Conservation (phyloP, 305 asterid species). For the Solanum chacoense region DNA sequence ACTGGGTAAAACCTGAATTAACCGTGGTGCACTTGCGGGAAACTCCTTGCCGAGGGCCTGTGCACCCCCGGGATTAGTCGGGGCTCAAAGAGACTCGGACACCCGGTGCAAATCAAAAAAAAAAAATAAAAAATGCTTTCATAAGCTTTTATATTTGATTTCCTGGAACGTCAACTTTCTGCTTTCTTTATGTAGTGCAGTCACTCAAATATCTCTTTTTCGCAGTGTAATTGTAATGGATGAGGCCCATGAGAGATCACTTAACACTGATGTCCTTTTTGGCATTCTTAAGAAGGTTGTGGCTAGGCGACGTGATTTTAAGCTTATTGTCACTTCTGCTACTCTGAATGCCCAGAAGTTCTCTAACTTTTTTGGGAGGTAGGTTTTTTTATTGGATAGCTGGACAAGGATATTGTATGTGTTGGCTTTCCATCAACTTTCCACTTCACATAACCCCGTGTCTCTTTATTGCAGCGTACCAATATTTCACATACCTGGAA, state of each 20-base stretch:
- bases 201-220: constrained; percentile 4
- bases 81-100: no score
- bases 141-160: neutral
- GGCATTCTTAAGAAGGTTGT: constrained; percentile 97
- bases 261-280: constrained; percentile 86
- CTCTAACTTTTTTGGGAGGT: constrained; percentile 94
- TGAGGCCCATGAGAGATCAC: constrained; percentile 96
- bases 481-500: constrained; percentile 88
- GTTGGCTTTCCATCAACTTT: neutral
- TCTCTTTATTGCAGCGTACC: constrained; percentile 63
- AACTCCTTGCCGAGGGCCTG: no score
- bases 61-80: no score
- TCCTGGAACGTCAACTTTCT: neutral
- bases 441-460: neutral
- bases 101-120: no score
- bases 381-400: constrained; percentile 6
- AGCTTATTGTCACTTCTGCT: constrained; percentile 96
- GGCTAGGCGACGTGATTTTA: constrained; percentile 90
- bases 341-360: constrained; percentile 91
- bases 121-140: no score
- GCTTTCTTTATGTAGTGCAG: neutral
- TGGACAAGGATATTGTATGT: neutral
- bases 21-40: no score
- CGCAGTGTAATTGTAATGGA: constrained; percentile 87
- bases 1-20: no score